phyloP scores from a whole-genome alignment of 2,329 filamentous ascomycete genomes.

The Cyphellophora europaea region DNA sequence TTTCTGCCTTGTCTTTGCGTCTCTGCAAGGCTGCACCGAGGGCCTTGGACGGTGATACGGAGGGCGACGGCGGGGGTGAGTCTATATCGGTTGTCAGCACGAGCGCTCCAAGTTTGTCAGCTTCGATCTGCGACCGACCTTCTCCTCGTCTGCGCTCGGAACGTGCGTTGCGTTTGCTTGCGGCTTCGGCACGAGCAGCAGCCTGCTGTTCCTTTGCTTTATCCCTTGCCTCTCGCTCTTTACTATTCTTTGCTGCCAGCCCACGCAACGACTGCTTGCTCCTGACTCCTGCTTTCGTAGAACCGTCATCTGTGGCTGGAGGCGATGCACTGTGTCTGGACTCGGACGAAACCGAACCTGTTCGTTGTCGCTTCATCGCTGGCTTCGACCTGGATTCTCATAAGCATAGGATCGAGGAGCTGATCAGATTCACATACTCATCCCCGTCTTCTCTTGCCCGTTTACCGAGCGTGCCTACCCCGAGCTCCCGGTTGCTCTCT shows the following conservation, averaged over 20 bases:
- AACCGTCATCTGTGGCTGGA: constrained; percentile 51
- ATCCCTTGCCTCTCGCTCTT: constrained; percentile 38
- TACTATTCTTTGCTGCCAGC: constrained; percentile 44
- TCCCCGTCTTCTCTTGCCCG: constrained; percentile 83
- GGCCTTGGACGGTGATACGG: constrained; percentile 42
- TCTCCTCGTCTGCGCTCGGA: constrained; percentile 73
- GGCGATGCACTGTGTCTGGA: constrained; percentile 37
- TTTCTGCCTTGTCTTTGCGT: constrained; percentile 32
- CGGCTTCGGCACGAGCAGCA: constrained; percentile 58
- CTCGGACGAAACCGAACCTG: constrained; percentile 59
- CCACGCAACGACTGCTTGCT: constrained; percentile 43
- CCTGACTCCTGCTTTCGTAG: constrained; percentile 37
- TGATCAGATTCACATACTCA: constrained; percentile 56
- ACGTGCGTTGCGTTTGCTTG: constrained; percentile 70
- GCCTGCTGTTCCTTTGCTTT: constrained; percentile 61
- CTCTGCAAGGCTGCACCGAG: no score
- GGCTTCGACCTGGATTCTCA: constrained; percentile 53
- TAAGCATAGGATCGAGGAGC: constrained; percentile 19
- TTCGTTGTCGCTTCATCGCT: constrained; percentile 72
- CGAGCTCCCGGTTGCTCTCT: constrained; percentile 61
- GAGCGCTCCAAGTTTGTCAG: no score
- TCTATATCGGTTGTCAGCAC: constrained; percentile 37
- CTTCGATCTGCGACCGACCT: no score
- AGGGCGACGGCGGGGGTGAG: constrained; percentile 61
- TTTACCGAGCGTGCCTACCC: constrained; percentile 60